These are phyloP conservation scores for Garcileccinum viscosum DNA, from an alignment of 1,284 basidiomycete species.

Conservation along the genomic window DNA sequence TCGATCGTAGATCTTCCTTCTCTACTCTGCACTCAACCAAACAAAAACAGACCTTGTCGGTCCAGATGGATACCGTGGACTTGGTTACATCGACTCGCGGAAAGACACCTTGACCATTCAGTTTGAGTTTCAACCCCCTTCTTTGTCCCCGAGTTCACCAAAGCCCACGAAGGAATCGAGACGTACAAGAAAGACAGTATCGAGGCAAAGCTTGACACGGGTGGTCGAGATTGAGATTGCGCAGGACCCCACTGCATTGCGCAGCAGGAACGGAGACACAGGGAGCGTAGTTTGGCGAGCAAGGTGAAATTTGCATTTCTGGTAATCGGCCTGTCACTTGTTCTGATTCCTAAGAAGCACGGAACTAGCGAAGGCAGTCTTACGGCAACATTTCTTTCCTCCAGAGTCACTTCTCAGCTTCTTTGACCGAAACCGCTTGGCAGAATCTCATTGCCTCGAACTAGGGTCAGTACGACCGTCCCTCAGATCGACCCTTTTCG, in stretches of 20 bases:
- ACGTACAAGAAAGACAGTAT: slow-evolving; percentile 21
- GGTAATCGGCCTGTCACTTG: neutral
- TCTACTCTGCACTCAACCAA: slow-evolving; percentile 71
- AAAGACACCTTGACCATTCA: slow-evolving; percentile 64
- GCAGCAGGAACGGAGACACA: slow-evolving; percentile 82
- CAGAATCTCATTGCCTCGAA: slow-evolving; percentile 66
- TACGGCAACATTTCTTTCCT: slow-evolving; percentile 60
- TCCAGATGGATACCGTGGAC: slow-evolving; percentile 56
- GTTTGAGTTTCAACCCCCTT: slow-evolving; percentile 51
- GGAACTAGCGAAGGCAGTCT: slow-evolving; percentile 68
- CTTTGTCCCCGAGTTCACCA: slow-evolving; percentile 2
- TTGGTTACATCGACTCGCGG: slow-evolving; percentile 77
- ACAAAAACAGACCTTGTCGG: slow-evolving; percentile 33
- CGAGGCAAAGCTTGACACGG: slow-evolving; percentile 22
- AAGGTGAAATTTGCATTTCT: slow-evolving; percentile 55
- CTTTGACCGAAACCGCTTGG: slow-evolving; percentile 48
- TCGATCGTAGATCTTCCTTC: slow-evolving; percentile 69
- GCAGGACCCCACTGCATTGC: slow-evolving; percentile 84
- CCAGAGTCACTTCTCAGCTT: slow-evolving; percentile 42
- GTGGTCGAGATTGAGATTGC: slow-evolving; percentile 62
- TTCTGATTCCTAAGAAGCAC: slow-evolving; percentile 50
- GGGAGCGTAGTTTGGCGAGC: slow-evolving; percentile 89
- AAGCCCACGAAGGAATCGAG: slow-evolving; percentile 14
- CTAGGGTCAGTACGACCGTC: slow-evolving; percentile 61
- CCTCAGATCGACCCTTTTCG: neutral